These are phyloP conservation scores for Komagataella populi DNA, from an alignment of 805 yeast genomes.

Conservation along the genomic window DNA sequence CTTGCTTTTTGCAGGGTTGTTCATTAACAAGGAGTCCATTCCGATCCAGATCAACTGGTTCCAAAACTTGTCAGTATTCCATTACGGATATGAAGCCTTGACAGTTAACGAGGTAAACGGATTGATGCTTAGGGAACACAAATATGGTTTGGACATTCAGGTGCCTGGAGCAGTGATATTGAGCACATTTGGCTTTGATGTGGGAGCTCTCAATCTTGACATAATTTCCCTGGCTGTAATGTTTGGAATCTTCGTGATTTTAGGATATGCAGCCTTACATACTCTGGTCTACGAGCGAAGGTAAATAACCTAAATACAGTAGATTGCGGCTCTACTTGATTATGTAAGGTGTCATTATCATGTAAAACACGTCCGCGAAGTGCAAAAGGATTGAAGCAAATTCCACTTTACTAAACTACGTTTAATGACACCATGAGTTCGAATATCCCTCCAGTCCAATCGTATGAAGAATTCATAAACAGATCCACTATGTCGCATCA, in stretches of 20 bases:
- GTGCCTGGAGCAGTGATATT: slow-evolving; percentile 97
- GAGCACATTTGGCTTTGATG: slow-evolving; percentile 89
- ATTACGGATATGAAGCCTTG: slow-evolving; percentile 89
- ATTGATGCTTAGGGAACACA: slow-evolving; percentile 70
- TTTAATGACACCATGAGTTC: neutral
- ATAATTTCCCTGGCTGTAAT: slow-evolving; percentile 43
- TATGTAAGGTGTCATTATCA: neutral
- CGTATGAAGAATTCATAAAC: neutral
- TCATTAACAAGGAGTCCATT: slow-evolving; percentile 63
- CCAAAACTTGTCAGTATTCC: slow-evolving; percentile 81
- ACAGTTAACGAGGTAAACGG: slow-evolving; percentile 88
- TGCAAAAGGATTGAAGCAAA: too few relatives aligned
- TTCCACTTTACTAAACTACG: neutral
- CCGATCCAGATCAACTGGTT: slow-evolving; percentile 46
- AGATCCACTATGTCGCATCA: neutral
- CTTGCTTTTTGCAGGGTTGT: slow-evolving; percentile 83
- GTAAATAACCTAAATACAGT: slow-evolving; percentile 12
- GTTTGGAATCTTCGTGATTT: slow-evolving; percentile 39
- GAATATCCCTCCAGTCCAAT: neutral
- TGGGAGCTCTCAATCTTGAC: slow-evolving; percentile 61
- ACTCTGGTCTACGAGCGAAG: slow-evolving; percentile 64
- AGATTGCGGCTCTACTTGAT: neutral
- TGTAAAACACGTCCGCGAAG: neutral
- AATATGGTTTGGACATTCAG: slow-evolving; percentile 86
- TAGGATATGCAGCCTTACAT: slow-evolving; percentile 70